Base-by-base conservation (phyloP, 163 green algal genomes). In the Scenedesmus sp. region DNA sequence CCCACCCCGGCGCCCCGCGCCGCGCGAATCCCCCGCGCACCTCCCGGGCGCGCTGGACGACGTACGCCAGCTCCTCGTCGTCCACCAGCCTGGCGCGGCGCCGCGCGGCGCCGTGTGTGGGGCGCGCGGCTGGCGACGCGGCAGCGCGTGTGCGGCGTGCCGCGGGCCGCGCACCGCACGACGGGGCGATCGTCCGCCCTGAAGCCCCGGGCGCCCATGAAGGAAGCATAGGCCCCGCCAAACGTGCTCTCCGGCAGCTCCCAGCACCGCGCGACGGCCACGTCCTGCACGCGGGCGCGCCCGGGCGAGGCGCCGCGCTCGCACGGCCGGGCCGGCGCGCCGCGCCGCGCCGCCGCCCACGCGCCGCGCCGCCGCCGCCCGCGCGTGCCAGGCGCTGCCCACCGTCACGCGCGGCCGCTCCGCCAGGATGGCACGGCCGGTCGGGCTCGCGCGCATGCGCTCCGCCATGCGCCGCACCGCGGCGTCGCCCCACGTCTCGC, bases 11-110 rank as follows among this genome's bases (percentile, higher is more conserved):
- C n/a, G n/a, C n/a, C n/a, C n/a, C n/a, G n/a, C n/a, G n/a, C 39
- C 39, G 39, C 39, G 7, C 39, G 7, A 6, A 65, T 14, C 10
- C 34, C n/a, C 34, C 24, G 33, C 62, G 50, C 50, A 76, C 71
- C 82, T 98, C 91, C 4, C 93, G 88, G 50, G 83, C 88, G 2
- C 96, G 87, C 29, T 74, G 72, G 11, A 92, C 87, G 9, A 99
- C 91, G 73, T 98, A 99, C 0, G 96, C 96, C 56, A 98, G 83
- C 83, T 99, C 95, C 17, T 88, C 80, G 71, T 99, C 94, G 63
- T 98, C 92, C 17, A 99, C 82, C 77, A 98, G 98, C 39, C 94
- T 77, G 67, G 29, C 44, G 56, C 56, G 39, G 54, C 54, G 34
- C 26, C 54, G 34, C n/a, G n/a, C n/a, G n/a, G n/a, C n/a, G n/a